Conservation (phyloP, 441 rosid species). For the Omphalea diandra region DNA sequence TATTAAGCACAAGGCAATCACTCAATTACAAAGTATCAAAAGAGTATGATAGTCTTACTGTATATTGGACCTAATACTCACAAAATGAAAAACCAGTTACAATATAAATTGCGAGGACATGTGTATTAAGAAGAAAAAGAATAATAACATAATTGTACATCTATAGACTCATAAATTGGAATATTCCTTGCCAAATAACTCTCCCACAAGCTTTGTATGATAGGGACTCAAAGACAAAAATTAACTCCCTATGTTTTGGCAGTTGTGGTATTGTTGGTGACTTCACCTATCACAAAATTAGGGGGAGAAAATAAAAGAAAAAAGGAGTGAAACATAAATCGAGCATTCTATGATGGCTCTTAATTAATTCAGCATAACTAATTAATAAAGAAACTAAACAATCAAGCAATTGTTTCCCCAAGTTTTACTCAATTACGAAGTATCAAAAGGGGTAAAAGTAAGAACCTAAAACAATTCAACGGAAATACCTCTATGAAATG, state of each 20-base stretch:
- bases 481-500: no score
- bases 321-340: not conserved
- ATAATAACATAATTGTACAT: constrained; percentile 60
- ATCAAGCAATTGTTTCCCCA: not conserved
- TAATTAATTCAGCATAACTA: not conserved
- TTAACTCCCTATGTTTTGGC: constrained; percentile 74
- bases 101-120: not conserved
- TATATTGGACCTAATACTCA: no score
- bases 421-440: no score
- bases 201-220: constrained; percentile 91
- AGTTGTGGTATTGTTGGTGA: constrained; percentile 75
- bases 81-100: not conserved
- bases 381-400: not conserved
- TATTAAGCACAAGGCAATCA: no score
- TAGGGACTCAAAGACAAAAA: constrained; percentile 66
- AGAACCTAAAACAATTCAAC: no score
- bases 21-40: no score
- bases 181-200: constrained; percentile 87
- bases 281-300: constrained; percentile 55
- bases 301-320: not conserved
- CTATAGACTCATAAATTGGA: constrained; percentile 85
- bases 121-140: not conserved
- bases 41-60: not conserved
- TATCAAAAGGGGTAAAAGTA: no score
- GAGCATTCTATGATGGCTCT: not conserved